A percentile compares a stretch with the other conserved stretches of the same genome.
Evolutionary conservation across 1,139 yeast genomes (phyloP).

Genomic region (Debaryomycetaceae sp.): DNA sequence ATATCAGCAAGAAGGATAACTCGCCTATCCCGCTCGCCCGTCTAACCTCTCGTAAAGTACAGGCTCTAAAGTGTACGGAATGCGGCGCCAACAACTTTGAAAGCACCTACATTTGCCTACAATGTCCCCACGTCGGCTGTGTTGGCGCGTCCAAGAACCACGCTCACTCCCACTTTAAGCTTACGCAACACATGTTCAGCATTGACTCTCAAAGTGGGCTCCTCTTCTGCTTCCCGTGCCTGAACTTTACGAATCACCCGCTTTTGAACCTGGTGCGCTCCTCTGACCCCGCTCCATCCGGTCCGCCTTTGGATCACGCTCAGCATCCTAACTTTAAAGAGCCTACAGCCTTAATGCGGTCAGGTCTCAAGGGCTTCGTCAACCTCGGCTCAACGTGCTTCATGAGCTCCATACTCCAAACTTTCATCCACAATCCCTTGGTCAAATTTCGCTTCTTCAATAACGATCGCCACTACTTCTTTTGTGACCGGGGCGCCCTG

Average conservation of each 20-base stretch:
- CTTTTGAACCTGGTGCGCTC: constrained; percentile 42
- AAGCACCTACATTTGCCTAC: constrained; percentile 58
- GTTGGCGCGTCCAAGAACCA: constrained; percentile 33
- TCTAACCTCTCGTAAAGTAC: constrained; percentile 28
- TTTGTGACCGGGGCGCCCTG: constrained; percentile 19
- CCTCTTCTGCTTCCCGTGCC: constrained; percentile 69
- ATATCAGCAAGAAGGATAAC: constrained; percentile 21
- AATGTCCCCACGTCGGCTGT: constrained; percentile 80
- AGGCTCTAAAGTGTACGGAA: constrained; percentile 38
- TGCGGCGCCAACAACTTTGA: constrained; percentile 38
- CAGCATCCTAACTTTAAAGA: neutral
- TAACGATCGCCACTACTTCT: constrained; percentile 43
- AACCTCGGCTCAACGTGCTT: constrained; percentile 96
- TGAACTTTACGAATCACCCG: constrained; percentile 56
- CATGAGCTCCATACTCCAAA: constrained; percentile 83
- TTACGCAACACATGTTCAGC: constrained; percentile 64
- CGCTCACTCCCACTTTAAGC: constrained; percentile 49
- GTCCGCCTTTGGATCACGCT: constrained; percentile 15
- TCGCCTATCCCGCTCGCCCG: constrained; percentile 16
- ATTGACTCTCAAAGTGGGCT: constrained; percentile 49
- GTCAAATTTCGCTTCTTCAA: constrained; percentile 66
- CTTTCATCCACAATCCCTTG: constrained; percentile 80
- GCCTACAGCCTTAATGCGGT: constrained; percentile 52
- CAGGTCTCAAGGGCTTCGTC: constrained; percentile 78
- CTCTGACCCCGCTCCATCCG: too few species aligned